These are phyloP conservation scores for Fusarium scirpi DNA, from an alignment of 2,329 filamentous ascomycete species.

Conservation along the genomic window DNA sequence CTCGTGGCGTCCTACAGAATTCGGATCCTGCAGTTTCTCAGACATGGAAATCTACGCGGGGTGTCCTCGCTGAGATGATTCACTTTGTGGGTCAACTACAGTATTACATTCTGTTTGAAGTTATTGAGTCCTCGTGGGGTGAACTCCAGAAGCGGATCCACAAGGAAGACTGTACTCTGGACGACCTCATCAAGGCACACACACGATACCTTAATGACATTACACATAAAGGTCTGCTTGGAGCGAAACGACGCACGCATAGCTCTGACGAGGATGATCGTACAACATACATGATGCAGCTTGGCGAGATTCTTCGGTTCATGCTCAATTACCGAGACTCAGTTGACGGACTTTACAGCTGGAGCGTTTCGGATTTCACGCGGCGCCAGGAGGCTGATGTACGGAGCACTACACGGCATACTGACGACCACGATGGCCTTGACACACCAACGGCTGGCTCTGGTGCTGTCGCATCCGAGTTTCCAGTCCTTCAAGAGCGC, in stretches of 20 bases:
- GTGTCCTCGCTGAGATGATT: conserved; percentile 95
- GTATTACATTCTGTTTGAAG: conserved; percentile 98
- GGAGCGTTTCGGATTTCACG: conserved; percentile 94
- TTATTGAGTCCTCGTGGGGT: conserved; percentile 96
- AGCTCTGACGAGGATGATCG: conserved; percentile 71
- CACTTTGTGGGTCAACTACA: conserved; percentile 97
- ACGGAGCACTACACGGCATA: conserved; percentile 70
- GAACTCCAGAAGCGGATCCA: conserved; percentile 85
- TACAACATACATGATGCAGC: conserved; percentile 86
- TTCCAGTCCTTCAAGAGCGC: conserved; percentile 80
- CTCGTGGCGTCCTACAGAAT: conserved; percentile 87
- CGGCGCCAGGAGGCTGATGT: conserved; percentile 87
- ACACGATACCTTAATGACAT: conserved; percentile 91
- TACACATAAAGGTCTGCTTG: conserved; percentile 93
- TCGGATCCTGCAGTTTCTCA: conserved; percentile 75
- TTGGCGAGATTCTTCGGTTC: conserved; percentile 90
- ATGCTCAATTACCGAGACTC: conserved; percentile 96
- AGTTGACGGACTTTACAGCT: conserved; percentile 93
- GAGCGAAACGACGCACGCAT: conserved; percentile 68
- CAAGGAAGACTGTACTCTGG: conserved; percentile 89
- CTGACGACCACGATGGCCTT: conserved; percentile 41
- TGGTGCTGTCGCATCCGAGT: conserved; percentile 72
- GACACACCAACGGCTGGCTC: conserved; percentile 45
- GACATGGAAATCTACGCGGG: conserved; percentile 92
- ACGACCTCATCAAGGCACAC: conserved; percentile 94